Evolutionary conservation across 2,329 filamentous ascomycete genomes (phyloP).

Genomic region (Trichoderma afroharzianum): DNA sequence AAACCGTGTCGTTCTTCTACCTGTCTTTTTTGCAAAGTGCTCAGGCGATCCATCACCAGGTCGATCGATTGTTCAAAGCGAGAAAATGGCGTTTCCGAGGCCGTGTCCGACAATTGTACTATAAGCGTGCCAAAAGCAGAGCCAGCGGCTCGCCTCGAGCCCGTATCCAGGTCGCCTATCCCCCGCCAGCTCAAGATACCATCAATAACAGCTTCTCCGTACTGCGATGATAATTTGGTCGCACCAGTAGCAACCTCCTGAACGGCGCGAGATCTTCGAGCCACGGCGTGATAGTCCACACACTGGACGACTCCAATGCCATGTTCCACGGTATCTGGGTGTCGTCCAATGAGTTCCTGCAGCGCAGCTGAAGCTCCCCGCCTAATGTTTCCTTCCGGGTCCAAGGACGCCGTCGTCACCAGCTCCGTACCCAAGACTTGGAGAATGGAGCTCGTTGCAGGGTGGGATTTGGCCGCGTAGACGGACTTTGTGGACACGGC

Average conservation of each 20-base stretch:
- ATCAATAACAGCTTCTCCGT: constrained; percentile 66
- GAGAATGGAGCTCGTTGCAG: constrained; percentile 50
- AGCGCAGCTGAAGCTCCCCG: constrained; percentile 88
- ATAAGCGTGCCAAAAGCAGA: constrained; percentile 61
- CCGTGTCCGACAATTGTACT: constrained; percentile 35
- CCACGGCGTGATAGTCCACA: constrained; percentile 91
- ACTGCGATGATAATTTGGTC: constrained; percentile 63
- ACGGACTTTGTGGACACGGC: constrained; percentile 52
- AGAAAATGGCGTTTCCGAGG: constrained; percentile 21
- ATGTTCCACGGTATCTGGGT: constrained; percentile 77
- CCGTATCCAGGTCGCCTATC: constrained; percentile 72
- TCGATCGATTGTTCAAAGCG: constrained; percentile 36
- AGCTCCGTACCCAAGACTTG: constrained; percentile 80
- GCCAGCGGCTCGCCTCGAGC: constrained; percentile 70
- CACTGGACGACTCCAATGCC: constrained; percentile 84
- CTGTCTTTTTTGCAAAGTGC: constrained; percentile 49
- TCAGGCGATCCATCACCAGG: constrained; percentile 43
- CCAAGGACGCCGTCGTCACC: constrained; percentile 75
- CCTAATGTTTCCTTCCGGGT: constrained; percentile 89
- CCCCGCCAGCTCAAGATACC: constrained; percentile 82
- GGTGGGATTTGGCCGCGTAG: constrained; percentile 37
- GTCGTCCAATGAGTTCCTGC: constrained; percentile 88
- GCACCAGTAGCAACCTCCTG: constrained; percentile 69
- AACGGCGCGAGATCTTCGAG: constrained; percentile 78
- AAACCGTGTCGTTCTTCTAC: constrained; percentile 69